phyloP scores from a whole-genome alignment of 2,329 filamentous ascomycete species.

The Exophiala alcalophila region DNA sequence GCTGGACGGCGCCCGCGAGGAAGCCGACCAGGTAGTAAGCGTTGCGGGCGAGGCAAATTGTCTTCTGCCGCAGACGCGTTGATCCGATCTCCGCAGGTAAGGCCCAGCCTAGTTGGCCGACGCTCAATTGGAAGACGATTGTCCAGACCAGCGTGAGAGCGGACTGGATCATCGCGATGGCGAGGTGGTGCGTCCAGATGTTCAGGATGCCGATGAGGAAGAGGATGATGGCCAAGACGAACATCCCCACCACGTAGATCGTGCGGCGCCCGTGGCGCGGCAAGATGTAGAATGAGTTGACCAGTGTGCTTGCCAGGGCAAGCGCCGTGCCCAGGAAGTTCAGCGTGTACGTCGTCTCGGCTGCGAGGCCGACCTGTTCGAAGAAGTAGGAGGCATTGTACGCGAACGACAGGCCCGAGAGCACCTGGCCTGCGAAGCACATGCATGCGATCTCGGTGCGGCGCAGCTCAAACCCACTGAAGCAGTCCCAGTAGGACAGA shows the following conservation, averaged over 20 bases:
- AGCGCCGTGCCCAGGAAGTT: conserved; percentile 59
- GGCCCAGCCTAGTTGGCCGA: conserved; percentile 54
- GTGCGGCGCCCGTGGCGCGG: conserved; percentile 40
- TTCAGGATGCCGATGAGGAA: conserved; percentile 35
- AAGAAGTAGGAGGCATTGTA: conserved; percentile 42
- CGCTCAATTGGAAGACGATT: conserved; percentile 53
- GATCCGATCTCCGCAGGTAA: conserved; percentile 53
- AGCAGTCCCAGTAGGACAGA: conserved; percentile 35
- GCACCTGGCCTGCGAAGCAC: conserved; percentile 39
- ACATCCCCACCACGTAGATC: conserved; percentile 38
- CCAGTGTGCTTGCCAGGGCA: conserved; percentile 50
- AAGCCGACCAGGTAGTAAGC: conserved; percentile 51
- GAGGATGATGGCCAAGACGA: conserved; percentile 32
- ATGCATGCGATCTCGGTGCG: conserved; percentile 44
- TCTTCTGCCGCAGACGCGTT: conserved; percentile 53
- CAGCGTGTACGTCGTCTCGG: conserved; percentile 37
- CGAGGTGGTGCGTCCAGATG: conserved; percentile 26
- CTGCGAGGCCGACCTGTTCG: conserved; percentile 40
- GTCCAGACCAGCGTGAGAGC: conserved; percentile 51
- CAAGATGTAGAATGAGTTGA: conserved; percentile 48
- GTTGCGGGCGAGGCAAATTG: conserved; percentile 52
- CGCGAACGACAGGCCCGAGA: conserved; percentile 37
- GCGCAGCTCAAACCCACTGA: conserved; percentile 36
- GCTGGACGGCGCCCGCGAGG: conserved; percentile 40
- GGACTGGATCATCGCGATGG: conserved; percentile 38